Percentiles rank a stretch among this genome's conserved stretches.
These are phyloP conservation scores for Aspergillus taichungensis DNA, from an alignment of 495 filamentous ascomycete species.

Conservation along the genomic window DNA sequence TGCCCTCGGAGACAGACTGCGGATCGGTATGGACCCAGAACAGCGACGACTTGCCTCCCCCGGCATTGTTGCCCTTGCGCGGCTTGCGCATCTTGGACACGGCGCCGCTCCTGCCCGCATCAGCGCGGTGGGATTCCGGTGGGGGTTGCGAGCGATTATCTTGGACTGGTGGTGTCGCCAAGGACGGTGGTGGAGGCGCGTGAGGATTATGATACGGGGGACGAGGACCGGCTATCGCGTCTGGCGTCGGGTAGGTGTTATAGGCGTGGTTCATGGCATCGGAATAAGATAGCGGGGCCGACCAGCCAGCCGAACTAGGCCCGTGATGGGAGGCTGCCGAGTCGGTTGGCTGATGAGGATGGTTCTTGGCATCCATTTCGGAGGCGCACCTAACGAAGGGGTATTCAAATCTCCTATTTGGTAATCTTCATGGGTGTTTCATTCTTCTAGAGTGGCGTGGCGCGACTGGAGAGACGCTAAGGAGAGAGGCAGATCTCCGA, in stretches of 20 bases:
- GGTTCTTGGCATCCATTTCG: constrained; percentile 29
- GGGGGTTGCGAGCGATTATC: not conserved
- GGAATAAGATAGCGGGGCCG: constrained; percentile 12
- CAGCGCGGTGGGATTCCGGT: constrained; percentile 5
- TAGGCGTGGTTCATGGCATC: constrained; percentile 16
- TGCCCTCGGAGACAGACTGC: constrained; percentile 31
- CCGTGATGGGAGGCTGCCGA: constrained; percentile 14
- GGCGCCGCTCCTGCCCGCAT: constrained; percentile 17
- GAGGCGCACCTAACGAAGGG: constrained; percentile 10
- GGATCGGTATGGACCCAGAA: constrained; percentile 41
- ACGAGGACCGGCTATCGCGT: constrained; percentile 3
- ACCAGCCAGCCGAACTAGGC: not conserved
- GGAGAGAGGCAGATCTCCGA: constrained; percentile 1
- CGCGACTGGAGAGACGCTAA: not conserved
- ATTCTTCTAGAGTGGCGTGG: constrained; percentile 7
- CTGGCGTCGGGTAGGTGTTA: no score
- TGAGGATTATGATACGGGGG: constrained; percentile 8
- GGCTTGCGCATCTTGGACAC: constrained; percentile 31
- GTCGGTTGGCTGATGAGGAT: constrained; percentile 9
- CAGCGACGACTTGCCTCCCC: constrained; percentile 29
- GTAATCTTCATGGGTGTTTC: constrained; percentile 15
- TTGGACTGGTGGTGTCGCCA: not conserved
- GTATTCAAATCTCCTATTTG: constrained; percentile 10
- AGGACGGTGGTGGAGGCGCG: constrained; percentile 1
- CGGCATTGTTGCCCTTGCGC: constrained; percentile 29